Base-by-base conservation (phyloP, 441 rosid genomes). In the Manihot esculenta region DNA sequence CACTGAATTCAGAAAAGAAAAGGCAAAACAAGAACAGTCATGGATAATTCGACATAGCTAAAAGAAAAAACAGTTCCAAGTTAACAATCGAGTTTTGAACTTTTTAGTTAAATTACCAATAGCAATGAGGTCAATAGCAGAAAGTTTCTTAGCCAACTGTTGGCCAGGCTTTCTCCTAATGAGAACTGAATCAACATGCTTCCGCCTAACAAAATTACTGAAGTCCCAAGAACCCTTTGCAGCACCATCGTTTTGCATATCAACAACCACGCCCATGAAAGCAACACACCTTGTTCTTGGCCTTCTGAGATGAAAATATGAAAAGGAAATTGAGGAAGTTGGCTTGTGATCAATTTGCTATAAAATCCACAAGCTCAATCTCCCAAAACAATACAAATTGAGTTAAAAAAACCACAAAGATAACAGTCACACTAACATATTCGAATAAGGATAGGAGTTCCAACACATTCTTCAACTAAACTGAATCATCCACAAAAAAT, bases 121-220 rank as follows among this genome's bases (percentile, higher is more conserved):
- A 15, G 97, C 99, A 71, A 90, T 79, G 64, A 94, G 87, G 80
- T 95, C 88, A 76, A 89, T 82, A 74, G 87, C 77, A 38, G 93
- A 83, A 66, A 95, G 81, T 55, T 84, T 85, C 85, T 85, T 92
- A 60, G 98, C 97, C 79, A 95, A 84, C 63, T 88, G 88, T 26
- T 81, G 84, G 62, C 11, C 20, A 21, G 67, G 70, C 30, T 72
- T 62, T 58, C 69, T 66, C 49, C 41, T 64, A 5, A 64, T 23
- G 82, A 81, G 76, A 49, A 76, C 85, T 72, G 96, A 92, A 79
- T 92, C 94, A 62, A 92, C 96, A 75, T 89, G 96, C 72, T 94
- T 94, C 79, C 99, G 85, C 82, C 98, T 81, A 15, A 87, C 78
- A 70, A 94, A 76, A 70, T 86, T 78, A 78, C 83, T 85, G 27